Percentiles rank a stretch among this genome's conserved stretches.
Evolutionary conservation across 441 rosid genomes (phyloP).

Genomic region (Flueggea neowawraea): DNA sequence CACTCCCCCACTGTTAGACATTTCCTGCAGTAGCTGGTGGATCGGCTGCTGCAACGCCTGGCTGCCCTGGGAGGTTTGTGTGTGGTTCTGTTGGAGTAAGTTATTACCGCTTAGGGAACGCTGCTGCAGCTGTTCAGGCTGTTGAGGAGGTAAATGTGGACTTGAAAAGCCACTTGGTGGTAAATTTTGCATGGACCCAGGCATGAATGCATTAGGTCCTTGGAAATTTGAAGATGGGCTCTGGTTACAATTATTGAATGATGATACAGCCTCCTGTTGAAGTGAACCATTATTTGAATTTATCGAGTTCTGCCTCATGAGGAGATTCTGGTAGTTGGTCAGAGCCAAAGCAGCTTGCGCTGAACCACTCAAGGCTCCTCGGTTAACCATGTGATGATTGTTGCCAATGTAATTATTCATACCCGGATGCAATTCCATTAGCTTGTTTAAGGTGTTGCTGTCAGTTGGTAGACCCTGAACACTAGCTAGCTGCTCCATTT

Average conservation of each 20-base stretch:
- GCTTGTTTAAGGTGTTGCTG: conserved; percentile 72
- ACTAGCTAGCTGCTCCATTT: conserved; percentile 78
- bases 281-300: conserved; percentile 53
- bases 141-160: conserved; percentile 43
- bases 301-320: conserved; percentile 81
- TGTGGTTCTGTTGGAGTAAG: conserved; percentile 53
- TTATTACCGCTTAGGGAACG: conserved; percentile 33
- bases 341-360: conserved; percentile 83
- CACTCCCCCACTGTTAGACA: conserved; percentile 53
- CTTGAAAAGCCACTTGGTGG: conserved; percentile 55
- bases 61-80: conserved; percentile 52
- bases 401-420: conserved; percentile 49
- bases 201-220: conserved; percentile 38
- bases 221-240: conserved; percentile 52
- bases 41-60: conserved; percentile 73
- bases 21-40: conserved; percentile 77
- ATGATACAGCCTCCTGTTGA: conserved; percentile 61
- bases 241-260: conserved; percentile 49
- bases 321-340: conserved; percentile 71
- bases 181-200: conserved; percentile 61
- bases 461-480: conserved; percentile 87
- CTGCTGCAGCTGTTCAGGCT: conserved; percentile 57
- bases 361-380: conserved; percentile 69
- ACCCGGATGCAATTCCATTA: conserved; percentile 73
- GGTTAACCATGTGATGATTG: conserved; percentile 48